These are phyloP conservation scores for Erysimum pusillum DNA, from an alignment of 441 rosid species.

Conservation along the genomic window DNA sequence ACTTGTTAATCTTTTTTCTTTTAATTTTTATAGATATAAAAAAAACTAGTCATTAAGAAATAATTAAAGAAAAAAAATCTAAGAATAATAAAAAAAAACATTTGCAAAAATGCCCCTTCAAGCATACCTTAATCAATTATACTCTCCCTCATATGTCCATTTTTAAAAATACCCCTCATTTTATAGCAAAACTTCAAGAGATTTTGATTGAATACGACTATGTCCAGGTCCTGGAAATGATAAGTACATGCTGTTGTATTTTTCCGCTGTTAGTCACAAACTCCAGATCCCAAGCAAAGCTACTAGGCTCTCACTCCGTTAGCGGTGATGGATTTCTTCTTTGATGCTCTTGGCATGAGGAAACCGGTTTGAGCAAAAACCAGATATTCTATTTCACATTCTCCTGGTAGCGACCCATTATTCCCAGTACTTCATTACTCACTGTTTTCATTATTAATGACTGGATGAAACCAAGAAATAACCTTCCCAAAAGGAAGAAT, in stretches of 20 bases:
- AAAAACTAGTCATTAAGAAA: too few relatives aligned
- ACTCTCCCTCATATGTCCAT: too few relatives aligned
- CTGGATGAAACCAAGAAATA: not conserved
- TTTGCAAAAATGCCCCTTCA: too few relatives aligned
- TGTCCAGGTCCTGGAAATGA: slow-evolving; percentile 24
- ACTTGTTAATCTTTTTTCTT: too few relatives aligned
- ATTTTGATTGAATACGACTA: slow-evolving; percentile 22
- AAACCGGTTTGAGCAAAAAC: slow-evolving; percentile 28
- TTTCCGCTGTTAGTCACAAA: not conserved
- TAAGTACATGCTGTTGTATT: slow-evolving; percentile 3
- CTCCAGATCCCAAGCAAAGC: slow-evolving; percentile 14
- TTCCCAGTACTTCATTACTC: slow-evolving; percentile 8
- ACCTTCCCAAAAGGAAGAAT: not conserved
- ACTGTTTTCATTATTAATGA: slow-evolving; percentile 10
- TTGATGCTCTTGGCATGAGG: slow-evolving; percentile 28
- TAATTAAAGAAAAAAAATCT: too few relatives aligned
- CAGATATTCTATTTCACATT: not conserved
- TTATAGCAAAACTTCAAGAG: too few relatives aligned
- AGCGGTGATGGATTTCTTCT: slow-evolving; percentile 8
- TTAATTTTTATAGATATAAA: too few relatives aligned
- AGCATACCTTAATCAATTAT: too few relatives aligned
- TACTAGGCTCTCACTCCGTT: slow-evolving; percentile 15
- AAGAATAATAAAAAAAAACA: too few relatives aligned
- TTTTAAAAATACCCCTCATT: too few relatives aligned
- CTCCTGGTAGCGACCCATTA: slow-evolving; percentile 11